Percentiles rank a stretch among this genome's conserved stretches.
Conservation (phyloP, 2,329 filamentous ascomycete genomes). For the Alternaria postmessia region DNA sequence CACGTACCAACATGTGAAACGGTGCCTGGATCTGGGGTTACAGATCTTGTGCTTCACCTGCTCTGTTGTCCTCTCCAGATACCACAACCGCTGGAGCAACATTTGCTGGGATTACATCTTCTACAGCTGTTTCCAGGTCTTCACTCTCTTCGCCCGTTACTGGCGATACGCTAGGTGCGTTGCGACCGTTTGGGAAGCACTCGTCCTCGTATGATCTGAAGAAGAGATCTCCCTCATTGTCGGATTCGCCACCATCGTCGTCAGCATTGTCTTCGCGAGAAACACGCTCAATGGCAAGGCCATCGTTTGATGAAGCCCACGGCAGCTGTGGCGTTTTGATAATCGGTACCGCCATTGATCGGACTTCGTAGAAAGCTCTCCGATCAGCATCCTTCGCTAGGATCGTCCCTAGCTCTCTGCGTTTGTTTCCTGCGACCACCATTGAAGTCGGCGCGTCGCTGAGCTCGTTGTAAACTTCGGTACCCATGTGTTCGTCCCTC, state of each 20-base stretch:
- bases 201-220: not conserved
- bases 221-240: not conserved
- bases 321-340: no score
- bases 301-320: not conserved
- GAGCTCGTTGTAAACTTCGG: no score
- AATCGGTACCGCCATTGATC: no score
- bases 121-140: not conserved
- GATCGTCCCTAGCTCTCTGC: no score
- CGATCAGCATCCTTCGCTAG: no score
- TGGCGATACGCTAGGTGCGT: not conserved
- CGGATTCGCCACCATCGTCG: not conserved
- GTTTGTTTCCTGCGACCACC: no score
- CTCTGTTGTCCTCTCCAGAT: not conserved
- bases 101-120: not conserved
- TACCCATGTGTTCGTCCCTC: no score
- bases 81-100: not conserved
- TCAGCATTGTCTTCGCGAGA: not conserved
- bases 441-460: no score
- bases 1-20: not conserved
- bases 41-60: not conserved
- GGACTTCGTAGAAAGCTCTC: no score
- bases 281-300: no score
- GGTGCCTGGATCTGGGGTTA: accelerated
- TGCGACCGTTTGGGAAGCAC: not conserved
- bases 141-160: not conserved